These are phyloP conservation scores for Thermochaetoides thermophila DNA, from an alignment of 495 filamentous ascomycete genomes.

Conservation along the genomic window DNA sequence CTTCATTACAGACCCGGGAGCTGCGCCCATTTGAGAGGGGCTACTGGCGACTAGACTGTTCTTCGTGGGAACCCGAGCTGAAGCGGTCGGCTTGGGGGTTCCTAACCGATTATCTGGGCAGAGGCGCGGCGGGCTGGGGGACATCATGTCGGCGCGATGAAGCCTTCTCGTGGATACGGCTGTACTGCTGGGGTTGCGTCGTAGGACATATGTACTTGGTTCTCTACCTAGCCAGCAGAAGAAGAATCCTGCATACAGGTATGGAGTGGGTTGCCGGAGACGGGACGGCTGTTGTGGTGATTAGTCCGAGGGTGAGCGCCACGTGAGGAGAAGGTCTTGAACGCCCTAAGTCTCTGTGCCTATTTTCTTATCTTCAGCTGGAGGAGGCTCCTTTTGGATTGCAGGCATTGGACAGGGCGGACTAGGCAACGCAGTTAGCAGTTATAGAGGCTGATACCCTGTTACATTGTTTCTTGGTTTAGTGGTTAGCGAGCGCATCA, in stretches of 20 bases:
- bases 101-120: slow-evolving; percentile 40
- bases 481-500: no score
- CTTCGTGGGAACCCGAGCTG: slow-evolving; percentile 24
- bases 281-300: slow-evolving; percentile 33
- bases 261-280: slow-evolving; percentile 43
- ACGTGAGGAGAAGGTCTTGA: no score
- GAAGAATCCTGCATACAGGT: slow-evolving; percentile 37
- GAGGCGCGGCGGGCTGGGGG: slow-evolving; percentile 52
- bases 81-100: slow-evolving; percentile 44
- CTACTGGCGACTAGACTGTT: slow-evolving; percentile 47
- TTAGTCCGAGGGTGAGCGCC: slow-evolving; percentile 14
- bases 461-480: no score
- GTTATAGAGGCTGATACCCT: no score
- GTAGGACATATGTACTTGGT: slow-evolving; percentile 49
- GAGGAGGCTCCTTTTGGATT: no score
- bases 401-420: no score
- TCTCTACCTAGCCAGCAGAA: slow-evolving; percentile 47
- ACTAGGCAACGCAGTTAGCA: no score
- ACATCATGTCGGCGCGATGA: slow-evolving; percentile 31
- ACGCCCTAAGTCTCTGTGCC: no score
- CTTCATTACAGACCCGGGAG: slow-evolving; percentile 31
- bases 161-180: slow-evolving; percentile 26
- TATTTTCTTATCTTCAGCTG: no score
- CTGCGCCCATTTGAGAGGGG: slow-evolving; percentile 48
- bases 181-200: slow-evolving; percentile 55